phyloP scores from a whole-genome alignment of 2,329 filamentous ascomycete species.

The Cyanodermella asteris region DNA sequence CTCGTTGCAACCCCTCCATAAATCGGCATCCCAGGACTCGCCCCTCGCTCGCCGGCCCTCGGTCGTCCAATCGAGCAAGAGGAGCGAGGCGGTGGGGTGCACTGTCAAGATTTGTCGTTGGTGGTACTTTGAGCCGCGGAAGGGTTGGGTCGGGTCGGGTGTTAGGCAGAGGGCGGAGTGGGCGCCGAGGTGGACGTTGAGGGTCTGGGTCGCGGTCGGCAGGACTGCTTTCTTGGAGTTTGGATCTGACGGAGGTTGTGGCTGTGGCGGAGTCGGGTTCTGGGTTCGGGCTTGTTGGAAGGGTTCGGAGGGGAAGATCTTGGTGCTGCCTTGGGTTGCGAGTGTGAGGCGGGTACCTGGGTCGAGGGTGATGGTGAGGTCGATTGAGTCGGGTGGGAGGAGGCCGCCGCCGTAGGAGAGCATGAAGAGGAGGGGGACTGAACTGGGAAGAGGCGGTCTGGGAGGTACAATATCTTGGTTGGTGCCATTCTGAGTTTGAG shows the following conservation, averaged over 20 bases:
- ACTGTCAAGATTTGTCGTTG: slow-evolving; percentile 62
- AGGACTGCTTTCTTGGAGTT: no score
- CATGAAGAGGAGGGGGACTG: slow-evolving; percentile 41
- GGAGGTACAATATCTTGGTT: background rate
- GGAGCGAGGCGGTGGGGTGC: slow-evolving; percentile 36
- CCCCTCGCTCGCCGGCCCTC: slow-evolving; percentile 67
- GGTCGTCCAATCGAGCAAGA: slow-evolving; percentile 83
- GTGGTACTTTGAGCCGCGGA: slow-evolving; percentile 60
- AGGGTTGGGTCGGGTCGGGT: slow-evolving; percentile 86
- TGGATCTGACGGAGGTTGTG: slow-evolving; percentile 16
- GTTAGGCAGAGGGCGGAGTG: slow-evolving; percentile 35
- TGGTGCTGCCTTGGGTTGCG: slow-evolving; percentile 59
- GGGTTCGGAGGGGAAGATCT: slow-evolving; percentile 63
- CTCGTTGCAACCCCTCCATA: slow-evolving; percentile 72
- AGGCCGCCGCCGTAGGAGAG: slow-evolving; percentile 89
- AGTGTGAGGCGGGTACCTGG: slow-evolving; percentile 42
- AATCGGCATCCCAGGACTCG: slow-evolving; percentile 67
- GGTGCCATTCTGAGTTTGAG: background rate
- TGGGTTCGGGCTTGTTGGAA: background rate
- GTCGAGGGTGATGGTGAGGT: slow-evolving; percentile 46
- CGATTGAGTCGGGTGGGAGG: slow-evolving; percentile 65
- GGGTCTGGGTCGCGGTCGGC: slow-evolving; percentile 31
- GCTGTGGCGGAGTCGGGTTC: background rate
- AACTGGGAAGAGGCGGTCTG: slow-evolving; percentile 1
- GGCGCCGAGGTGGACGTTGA: slow-evolving; percentile 29